These are phyloP conservation scores for Bryum argenteum DNA, from an alignment of 225 moss, liverwort and hornwort species.

Conservation along the genomic window DNA sequence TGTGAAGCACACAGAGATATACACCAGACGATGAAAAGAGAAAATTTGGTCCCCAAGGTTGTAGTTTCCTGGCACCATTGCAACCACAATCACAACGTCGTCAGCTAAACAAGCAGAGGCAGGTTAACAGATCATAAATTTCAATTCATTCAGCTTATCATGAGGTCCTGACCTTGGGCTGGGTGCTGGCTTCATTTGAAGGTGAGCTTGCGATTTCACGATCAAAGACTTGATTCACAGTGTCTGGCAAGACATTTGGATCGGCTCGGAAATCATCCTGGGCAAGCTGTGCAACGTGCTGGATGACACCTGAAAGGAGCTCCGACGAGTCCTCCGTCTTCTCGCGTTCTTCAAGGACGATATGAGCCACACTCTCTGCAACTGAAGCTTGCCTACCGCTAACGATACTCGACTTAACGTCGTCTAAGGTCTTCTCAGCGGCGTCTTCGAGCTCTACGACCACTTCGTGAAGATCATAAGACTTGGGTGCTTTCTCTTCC, in stretches of 20 bases:
- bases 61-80: constrained; percentile 38
- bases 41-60: constrained; percentile 52
- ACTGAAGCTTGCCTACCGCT: constrained; percentile 25
- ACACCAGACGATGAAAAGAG: constrained; percentile 62
- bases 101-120: constrained; percentile 11
- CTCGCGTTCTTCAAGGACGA: constrained; percentile 48
- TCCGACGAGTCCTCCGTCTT: constrained; percentile 39
- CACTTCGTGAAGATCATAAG: constrained; percentile 45
- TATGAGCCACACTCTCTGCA: constrained; percentile 48
- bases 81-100: constrained; percentile 16
- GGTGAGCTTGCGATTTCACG: constrained; percentile 24
- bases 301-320: constrained; percentile 50
- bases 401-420: constrained; percentile 21
- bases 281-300: constrained; percentile 52
- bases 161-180: constrained; percentile 43
- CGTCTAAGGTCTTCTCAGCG: constrained; percentile 43
- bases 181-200: constrained; percentile 34
- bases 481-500: constrained; percentile 15
- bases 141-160: constrained; percentile 19
- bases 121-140: constrained; percentile 13
- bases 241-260: constrained; percentile 49
- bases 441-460: constrained; percentile 45
- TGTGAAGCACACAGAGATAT: constrained; percentile 55
- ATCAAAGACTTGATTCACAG: constrained; percentile 44
- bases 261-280: constrained; percentile 46